Percentiles rank a stretch among this genome's conserved stretches.
Evolutionary conservation across 2,329 filamentous ascomycete genomes (phyloP).

Genomic region (Apiospora arundinis): DNA sequence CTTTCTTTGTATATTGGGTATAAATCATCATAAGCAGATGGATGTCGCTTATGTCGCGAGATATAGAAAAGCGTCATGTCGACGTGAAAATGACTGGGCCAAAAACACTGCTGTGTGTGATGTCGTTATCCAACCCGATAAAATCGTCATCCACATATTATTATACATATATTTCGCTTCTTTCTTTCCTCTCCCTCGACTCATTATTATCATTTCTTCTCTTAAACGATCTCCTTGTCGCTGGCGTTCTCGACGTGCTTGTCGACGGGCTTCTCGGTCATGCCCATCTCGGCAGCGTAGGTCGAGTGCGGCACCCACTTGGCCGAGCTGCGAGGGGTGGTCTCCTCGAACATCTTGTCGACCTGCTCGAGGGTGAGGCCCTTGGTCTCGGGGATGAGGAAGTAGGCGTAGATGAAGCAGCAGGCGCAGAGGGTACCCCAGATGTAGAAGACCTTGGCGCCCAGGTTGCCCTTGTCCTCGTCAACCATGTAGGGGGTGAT

Average conservation of each 20-base stretch:
- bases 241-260: slow-evolving; percentile 32
- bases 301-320: slow-evolving; percentile 78
- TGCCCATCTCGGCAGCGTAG: slow-evolving; percentile 65
- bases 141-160: background rate
- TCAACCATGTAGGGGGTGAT: slow-evolving; percentile 76
- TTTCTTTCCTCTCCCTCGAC: slow-evolving; percentile 25
- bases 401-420: slow-evolving; percentile 62
- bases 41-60: background rate
- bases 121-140: background rate
- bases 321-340: slow-evolving; percentile 75
- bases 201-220: background rate
- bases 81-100: slow-evolving; percentile 12
- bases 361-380: slow-evolving; percentile 78
- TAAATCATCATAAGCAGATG: background rate
- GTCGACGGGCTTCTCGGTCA: slow-evolving; percentile 44
- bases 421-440: slow-evolving; percentile 66
- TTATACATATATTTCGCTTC: background rate
- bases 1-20: slow-evolving; percentile 8
- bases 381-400: slow-evolving; percentile 75
- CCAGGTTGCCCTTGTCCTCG: slow-evolving; percentile 48
- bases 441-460: slow-evolving; percentile 60
- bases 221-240: slow-evolving; percentile 13
- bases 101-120: background rate
- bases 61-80: slow-evolving; percentile 3
- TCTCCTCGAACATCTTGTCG: slow-evolving; percentile 89